A percentile compares a stretch with the other conserved stretches of the same genome.
Evolutionary conservation across 2,329 filamentous ascomycete genomes (phyloP).

Genomic region (Alternaria atra): DNA sequence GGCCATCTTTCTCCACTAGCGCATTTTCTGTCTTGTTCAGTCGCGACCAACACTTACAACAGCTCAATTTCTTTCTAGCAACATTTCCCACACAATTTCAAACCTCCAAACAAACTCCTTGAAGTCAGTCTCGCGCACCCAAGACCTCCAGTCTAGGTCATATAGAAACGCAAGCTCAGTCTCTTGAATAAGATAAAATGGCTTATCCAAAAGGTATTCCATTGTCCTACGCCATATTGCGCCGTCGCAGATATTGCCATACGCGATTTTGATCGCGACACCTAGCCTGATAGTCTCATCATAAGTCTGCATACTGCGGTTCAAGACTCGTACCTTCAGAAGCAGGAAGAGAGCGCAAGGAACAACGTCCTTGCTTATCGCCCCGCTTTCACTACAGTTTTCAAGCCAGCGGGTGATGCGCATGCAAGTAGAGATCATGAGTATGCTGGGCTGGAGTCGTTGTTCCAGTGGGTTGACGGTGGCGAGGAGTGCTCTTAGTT

Average conservation of each 20-base stretch:
- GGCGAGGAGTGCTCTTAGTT: not conserved
- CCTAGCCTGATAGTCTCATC: not conserved
- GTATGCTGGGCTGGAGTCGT: not conserved
- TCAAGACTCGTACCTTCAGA: not conserved
- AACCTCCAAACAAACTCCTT: not conserved
- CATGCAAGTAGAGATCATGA: not conserved
- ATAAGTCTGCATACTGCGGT: not conserved
- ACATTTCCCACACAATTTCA: not conserved
- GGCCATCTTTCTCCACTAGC: too few species aligned
- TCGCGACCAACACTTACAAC: too few species aligned
- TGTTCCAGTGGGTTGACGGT: not conserved
- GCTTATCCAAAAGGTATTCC: not conserved
- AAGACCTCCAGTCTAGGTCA: not conserved
- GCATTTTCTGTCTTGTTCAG: too few species aligned
- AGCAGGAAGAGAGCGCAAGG: not conserved
- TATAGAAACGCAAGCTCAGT: not conserved
- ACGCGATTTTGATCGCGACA: not conserved
- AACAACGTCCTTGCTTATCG: not conserved
- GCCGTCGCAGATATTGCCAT: not conserved
- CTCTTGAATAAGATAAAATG: not conserved
- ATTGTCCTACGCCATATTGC: not conserved
- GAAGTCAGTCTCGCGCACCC: not conserved
- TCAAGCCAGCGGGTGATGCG: not conserved
- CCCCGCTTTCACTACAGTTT: not conserved
- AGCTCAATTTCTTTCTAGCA: not conserved